phyloP scores from a whole-genome alignment of 768 basidiomycete genomes.

The Pleurotus eryngii region DNA sequence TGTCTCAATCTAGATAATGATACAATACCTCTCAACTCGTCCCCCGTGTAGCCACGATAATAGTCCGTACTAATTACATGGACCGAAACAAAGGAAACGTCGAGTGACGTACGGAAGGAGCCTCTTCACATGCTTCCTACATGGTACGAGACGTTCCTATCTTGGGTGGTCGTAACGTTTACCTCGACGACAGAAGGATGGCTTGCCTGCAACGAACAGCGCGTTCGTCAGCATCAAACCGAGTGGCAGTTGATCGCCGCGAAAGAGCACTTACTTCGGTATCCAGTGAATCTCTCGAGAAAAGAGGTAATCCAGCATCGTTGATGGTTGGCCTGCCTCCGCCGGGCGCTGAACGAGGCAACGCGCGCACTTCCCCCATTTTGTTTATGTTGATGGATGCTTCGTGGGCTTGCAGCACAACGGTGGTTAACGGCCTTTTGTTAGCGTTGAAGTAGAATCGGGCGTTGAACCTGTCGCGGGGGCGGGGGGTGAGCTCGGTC shows the following conservation, averaged over 20 bases:
- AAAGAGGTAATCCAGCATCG: neutral
- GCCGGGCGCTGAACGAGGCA: neutral
- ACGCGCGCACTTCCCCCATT: neutral
- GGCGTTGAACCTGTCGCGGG: neutral
- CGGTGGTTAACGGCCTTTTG: neutral
- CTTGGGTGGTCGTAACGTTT: neutral
- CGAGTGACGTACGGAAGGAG: too few relatives aligned
- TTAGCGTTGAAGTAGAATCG: neutral
- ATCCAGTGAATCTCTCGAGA: neutral
- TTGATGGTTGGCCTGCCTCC: neutral
- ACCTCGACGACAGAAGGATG: slow-evolving; percentile 3
- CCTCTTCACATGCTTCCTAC: neutral
- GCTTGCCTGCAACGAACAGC: neutral
- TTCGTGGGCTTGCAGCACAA: slow-evolving; percentile 2
- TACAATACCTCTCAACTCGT: too few relatives aligned
- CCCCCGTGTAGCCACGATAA: too few relatives aligned
- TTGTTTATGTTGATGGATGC: neutral
- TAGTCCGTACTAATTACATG: too few relatives aligned
- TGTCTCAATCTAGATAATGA: too few relatives aligned
- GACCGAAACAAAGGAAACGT: too few relatives aligned
- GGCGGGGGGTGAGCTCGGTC: neutral
- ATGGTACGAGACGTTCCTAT: neutral
- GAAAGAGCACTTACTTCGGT: neutral
- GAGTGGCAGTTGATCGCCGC: neutral
- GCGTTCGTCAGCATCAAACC: neutral